Conservation (phyloP, 257 asterid genomes). For the Cruciata laevipes region DNA sequence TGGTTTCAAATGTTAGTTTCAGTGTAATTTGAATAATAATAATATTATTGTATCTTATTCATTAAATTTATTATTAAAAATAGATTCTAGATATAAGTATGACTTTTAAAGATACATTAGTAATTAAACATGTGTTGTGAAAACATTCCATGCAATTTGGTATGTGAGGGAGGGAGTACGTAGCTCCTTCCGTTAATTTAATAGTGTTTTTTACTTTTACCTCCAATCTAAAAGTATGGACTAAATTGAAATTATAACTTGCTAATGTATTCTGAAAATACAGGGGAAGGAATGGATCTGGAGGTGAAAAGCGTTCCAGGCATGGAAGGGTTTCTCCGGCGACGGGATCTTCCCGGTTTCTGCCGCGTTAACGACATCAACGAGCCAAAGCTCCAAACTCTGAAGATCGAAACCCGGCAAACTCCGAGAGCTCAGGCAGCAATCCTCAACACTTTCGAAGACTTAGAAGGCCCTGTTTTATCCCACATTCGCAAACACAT, state of each 20-base stretch:
- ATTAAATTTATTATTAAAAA: too few species aligned
- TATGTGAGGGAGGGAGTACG: too few species aligned
- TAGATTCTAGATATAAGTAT: too few species aligned
- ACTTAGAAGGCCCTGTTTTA: slow-evolving; percentile 24
- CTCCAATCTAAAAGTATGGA: too few species aligned
- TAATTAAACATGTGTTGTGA: too few species aligned
- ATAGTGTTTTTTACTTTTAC: too few species aligned
- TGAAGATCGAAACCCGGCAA: slow-evolving; percentile 9
- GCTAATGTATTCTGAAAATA: neutral
- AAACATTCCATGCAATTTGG: too few species aligned
- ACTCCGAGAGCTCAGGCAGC: slow-evolving; percentile 23
- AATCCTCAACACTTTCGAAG: slow-evolving; percentile 31
- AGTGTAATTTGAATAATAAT: too few species aligned
- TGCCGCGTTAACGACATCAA: slow-evolving; percentile 19
- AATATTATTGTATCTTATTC: too few species aligned
- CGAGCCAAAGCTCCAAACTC: slow-evolving; percentile 6
- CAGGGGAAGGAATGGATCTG: slow-evolving; percentile 28
- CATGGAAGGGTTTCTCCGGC: slow-evolving; percentile 26
- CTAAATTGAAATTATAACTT: slow-evolving; percentile 24
- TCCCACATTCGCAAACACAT: slow-evolving; percentile 17
- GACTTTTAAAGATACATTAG: too few species aligned
- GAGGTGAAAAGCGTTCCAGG: slow-evolving; percentile 23
- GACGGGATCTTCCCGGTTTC: slow-evolving; percentile 29
- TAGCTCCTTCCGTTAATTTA: too few species aligned
- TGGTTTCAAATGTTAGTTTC: too few species aligned